These are phyloP conservation scores for Chytriomyces sp. DNA, from an alignment of 192 early-diverging fungal species.

Conservation along the genomic window DNA sequence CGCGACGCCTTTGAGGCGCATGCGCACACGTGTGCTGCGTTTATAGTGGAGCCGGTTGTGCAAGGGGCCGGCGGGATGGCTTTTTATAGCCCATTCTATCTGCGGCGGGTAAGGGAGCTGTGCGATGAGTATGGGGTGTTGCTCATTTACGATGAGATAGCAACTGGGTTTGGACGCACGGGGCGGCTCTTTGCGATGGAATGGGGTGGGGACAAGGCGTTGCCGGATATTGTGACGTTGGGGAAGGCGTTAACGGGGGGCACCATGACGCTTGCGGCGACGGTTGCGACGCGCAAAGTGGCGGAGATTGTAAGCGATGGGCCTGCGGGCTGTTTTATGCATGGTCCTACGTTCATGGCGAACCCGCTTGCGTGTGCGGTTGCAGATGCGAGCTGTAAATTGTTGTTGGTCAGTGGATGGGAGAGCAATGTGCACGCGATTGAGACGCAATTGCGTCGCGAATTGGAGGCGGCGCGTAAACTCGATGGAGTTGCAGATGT, in stretches of 20 bases:
- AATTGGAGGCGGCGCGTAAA: slow-evolving; percentile 7
- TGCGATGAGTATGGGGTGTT: slow-evolving; percentile 53
- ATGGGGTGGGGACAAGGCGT: slow-evolving; percentile 24
- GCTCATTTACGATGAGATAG: slow-evolving; percentile 83
- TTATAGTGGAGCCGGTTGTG: slow-evolving; percentile 77
- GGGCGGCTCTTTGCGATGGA: slow-evolving; percentile 25
- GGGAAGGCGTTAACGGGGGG: slow-evolving; percentile 82
- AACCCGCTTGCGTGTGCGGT: slow-evolving; percentile 80
- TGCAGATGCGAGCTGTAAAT: slow-evolving; percentile 43
- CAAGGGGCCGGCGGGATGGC: slow-evolving; percentile 87
- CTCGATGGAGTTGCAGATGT: slow-evolving; percentile 10
- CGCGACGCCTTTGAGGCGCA: slow-evolving; percentile 4
- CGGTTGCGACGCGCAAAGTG: slow-evolving; percentile 63
- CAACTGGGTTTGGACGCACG: slow-evolving; percentile 38
- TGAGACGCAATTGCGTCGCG: slow-evolving; percentile 4
- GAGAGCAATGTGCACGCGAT: slow-evolving; percentile 1
- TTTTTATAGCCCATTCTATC: slow-evolving; percentile 78
- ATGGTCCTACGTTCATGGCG: slow-evolving; percentile 84
- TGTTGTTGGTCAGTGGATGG: slow-evolving; percentile 17
- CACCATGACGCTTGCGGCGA: slow-evolving; percentile 68
- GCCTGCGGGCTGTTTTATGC: slow-evolving; percentile 72
- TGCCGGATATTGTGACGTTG: slow-evolving; percentile 75
- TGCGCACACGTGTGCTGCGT: slow-evolving; percentile 31
- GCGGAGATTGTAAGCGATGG: slow-evolving; percentile 68
- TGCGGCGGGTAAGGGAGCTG: slow-evolving; percentile 61